These are phyloP conservation scores for Populus nigra DNA, from an alignment of 345 rosid genomes.

Conservation along the genomic window DNA sequence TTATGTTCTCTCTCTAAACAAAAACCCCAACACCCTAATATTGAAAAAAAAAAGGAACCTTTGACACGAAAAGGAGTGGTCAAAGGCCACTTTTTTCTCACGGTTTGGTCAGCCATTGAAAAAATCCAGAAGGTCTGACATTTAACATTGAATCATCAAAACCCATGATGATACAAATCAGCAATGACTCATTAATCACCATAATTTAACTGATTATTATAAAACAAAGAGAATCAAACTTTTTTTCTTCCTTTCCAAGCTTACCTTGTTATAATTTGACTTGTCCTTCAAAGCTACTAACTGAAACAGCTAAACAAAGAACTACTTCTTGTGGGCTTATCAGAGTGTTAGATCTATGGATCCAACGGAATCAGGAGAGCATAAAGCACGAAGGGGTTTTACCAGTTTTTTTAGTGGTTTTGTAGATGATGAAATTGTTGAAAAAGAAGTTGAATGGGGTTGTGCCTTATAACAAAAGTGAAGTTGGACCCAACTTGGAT, in stretches of 20 bases:
- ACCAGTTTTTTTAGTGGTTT: not conserved
- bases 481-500: conserved; percentile 16
- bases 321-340: conserved; percentile 53
- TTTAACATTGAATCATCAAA: conserved; percentile 29
- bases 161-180: not conserved
- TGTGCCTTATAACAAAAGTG: not conserved
- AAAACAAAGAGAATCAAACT: not conserved
- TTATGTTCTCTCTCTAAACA: conserved; percentile 6
- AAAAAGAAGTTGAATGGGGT: conserved; percentile 13
- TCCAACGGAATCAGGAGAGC: not conserved
- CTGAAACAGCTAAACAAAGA: conserved; percentile 19
- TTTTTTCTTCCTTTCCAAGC: conserved; percentile 5
- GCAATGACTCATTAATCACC: conserved; percentile 15
- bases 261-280: conserved; percentile 35
- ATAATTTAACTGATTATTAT: conserved; percentile 11
- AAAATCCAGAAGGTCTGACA: conserved; percentile 32
- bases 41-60: conserved; percentile 18
- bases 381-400: conserved; percentile 4
- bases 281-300: conserved; percentile 5
- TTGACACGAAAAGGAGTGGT: conserved; percentile 20
- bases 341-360: conserved; percentile 8
- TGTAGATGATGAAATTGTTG: conserved; percentile 17
- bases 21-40: conserved; percentile 17
- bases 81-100: conserved; percentile 26
- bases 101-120: conserved; percentile 17